phyloP scores from a whole-genome alignment of 345 rosid species.

The Turritis glabra region DNA sequence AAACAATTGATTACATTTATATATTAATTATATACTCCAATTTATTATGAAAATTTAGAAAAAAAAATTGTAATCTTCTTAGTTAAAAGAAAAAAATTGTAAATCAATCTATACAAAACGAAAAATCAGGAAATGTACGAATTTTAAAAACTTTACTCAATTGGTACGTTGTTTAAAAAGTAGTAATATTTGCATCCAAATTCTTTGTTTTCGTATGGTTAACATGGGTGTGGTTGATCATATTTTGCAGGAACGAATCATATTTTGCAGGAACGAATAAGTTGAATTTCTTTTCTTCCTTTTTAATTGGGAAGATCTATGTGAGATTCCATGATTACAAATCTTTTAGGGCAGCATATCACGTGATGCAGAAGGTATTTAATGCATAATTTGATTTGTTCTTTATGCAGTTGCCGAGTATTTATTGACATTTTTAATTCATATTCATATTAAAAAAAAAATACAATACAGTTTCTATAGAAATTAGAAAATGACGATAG shows the following conservation, averaged over 20 bases:
- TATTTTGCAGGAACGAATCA: neutral
- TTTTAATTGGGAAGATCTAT: neutral
- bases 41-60: neutral
- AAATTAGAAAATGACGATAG: neutral
- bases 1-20: neutral
- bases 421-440: conserved; percentile 6
- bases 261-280: neutral
- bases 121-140: neutral
- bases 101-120: neutral
- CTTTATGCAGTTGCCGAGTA: conserved; percentile 15
- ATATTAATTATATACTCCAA: neutral
- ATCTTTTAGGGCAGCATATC: conserved; percentile 29
- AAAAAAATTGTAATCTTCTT: neutral
- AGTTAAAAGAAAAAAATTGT: neutral
- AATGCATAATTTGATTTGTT: conserved; percentile 17
- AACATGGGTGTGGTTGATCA: conserved; percentile 1
- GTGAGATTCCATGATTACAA: conserved; percentile 24
- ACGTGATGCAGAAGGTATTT: conserved; percentile 22
- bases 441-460: neutral
- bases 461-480: neutral
- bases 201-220: neutral
- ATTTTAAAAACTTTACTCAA: neutral
- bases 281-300: neutral
- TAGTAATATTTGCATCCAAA: neutral
- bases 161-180: neutral